Conservation (phyloP, 441 rosid species). For the Adansonia rubrostipa region DNA sequence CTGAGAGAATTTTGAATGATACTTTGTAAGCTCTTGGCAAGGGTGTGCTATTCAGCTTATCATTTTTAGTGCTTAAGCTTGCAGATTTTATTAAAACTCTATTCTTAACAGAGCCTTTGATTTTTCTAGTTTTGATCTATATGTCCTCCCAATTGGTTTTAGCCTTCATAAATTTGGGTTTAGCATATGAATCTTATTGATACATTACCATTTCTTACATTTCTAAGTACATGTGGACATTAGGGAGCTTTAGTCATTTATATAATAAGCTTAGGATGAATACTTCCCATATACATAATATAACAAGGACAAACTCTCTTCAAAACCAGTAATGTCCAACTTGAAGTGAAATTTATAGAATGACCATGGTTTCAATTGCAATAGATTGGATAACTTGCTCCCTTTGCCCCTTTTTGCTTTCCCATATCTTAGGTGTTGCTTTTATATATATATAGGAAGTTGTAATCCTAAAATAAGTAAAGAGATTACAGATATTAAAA, state of each 20-base stretch:
- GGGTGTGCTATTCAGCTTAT: conserved; percentile 2
- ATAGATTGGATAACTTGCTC: conserved; percentile 57
- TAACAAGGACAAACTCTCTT: not conserved
- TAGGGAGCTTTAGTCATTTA: not conserved
- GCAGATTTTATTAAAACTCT: conserved; percentile 1
- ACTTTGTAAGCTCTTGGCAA: conserved; percentile 18
- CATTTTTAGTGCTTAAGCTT: not conserved
- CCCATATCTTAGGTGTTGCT: conserved; percentile 84
- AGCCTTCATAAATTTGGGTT: not conserved
- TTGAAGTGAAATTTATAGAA: conserved; percentile 43
- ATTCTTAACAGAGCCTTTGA: not conserved
- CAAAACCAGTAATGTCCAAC: not conserved
- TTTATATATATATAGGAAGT: conserved; percentile 9
- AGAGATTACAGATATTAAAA: too few species aligned
- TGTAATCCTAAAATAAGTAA: too few species aligned
- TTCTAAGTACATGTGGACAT: conserved; percentile 10
- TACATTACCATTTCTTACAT: not conserved
- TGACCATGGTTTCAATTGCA: conserved; percentile 59
- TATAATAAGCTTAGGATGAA: conserved; percentile 7
- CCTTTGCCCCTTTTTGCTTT: conserved; percentile 52
- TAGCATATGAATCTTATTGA: not conserved
- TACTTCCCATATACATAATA: not conserved
- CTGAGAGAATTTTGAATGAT: conserved; percentile 21
- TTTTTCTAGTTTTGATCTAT: not conserved
- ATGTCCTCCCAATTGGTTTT: conserved; percentile 6